Evolutionary conservation across 352 stramenopile species (phyloP), one percentile per base, ranked within the genome.

Genomic region (Aphanomyces euteiches): DNA sequence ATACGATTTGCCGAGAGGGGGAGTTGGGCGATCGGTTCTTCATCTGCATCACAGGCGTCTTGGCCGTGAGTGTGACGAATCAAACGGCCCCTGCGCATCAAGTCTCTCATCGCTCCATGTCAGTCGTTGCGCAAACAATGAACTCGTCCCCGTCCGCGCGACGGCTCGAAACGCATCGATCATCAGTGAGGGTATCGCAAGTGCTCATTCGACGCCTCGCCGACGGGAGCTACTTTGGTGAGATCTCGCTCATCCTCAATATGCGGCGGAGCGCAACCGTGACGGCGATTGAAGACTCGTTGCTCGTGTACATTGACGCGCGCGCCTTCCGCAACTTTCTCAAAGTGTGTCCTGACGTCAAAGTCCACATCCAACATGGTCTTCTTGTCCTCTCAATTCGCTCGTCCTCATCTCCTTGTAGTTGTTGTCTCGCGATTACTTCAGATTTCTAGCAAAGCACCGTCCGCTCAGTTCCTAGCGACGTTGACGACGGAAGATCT

Each of bases 231-330:
- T 91, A 90, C 71, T 91, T 91, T 73, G 82, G 83, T 36, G 83
- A 91, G 48, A 91, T 89, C 69, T 89, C 82, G 56, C 74, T 91
- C 4, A 70, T 91, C 21, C 87, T 88, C 70, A 84, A 83, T 59
- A 82, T 90, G 59, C 80, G 80, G n/a, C 82, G 82, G 13, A 80
- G 89, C 43, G 85, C 79, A 15, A 89, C 75, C 54, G 82, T 91
- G 58, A 83, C 79, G 7, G 82, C 82, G n/a, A 41, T 86, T 37
- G 77, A 83, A 36, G 79, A 89, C 67, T 82, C 80, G 47, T 66
- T 91, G 15, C 75, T 91, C 15, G 79, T 91, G 38, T 89, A 84
- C 69, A 85, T 91, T 47, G 82, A 91, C 45, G 79, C 81, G 15
- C 73, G 80, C 3, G 77, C 79, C 7, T 91, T 91, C 61, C 86